Conservation (phyloP, 352 stramenopile species). For the Globisporangium cederbergense region DNA sequence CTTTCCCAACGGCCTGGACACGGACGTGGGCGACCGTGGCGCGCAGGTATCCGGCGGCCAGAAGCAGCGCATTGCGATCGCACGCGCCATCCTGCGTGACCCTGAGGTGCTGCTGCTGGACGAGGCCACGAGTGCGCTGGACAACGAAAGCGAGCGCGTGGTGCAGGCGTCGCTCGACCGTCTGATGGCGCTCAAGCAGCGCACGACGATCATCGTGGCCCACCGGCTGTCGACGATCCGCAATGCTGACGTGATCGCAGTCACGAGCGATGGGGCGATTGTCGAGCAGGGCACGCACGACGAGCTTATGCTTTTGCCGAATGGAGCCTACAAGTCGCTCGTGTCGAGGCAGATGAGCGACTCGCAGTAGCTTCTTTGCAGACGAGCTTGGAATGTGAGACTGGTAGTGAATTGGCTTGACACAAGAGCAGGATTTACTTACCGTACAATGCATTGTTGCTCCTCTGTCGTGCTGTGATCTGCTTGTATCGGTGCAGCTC, state of each 20-base stretch:
- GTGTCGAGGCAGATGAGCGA: conserved; percentile 6
- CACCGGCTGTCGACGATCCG: conserved; percentile 89
- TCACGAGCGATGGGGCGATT: not conserved
- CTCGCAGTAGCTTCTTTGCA: no score
- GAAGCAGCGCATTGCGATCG: conserved; percentile 91
- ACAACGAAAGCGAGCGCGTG: conserved; percentile 44
- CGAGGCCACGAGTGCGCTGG: conserved; percentile 50
- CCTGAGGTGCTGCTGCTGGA: conserved; percentile 45
- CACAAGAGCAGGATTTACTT: no score
- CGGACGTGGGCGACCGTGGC: conserved; percentile 86
- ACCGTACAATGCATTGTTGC: no score
- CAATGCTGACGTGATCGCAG: not conserved
- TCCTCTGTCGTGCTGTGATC: no score
- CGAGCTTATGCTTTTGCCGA: conserved; percentile 38
- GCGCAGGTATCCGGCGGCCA: conserved; percentile 91
- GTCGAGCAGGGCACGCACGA: conserved; percentile 79
- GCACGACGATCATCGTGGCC: conserved; percentile 53
- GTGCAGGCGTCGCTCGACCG: conserved; percentile 69
- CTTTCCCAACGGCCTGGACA: conserved; percentile 86
- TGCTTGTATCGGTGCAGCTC: no score
- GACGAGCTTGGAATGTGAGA: no score
- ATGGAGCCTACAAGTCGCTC: conserved; percentile 43
- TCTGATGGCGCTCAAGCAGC: conserved; percentile 23
- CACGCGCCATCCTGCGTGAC: conserved; percentile 21
- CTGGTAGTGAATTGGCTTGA: no score